Evolutionary conservation across 768 basidiomycete genomes (phyloP).

Genomic region (Leccinum imitatum): DNA sequence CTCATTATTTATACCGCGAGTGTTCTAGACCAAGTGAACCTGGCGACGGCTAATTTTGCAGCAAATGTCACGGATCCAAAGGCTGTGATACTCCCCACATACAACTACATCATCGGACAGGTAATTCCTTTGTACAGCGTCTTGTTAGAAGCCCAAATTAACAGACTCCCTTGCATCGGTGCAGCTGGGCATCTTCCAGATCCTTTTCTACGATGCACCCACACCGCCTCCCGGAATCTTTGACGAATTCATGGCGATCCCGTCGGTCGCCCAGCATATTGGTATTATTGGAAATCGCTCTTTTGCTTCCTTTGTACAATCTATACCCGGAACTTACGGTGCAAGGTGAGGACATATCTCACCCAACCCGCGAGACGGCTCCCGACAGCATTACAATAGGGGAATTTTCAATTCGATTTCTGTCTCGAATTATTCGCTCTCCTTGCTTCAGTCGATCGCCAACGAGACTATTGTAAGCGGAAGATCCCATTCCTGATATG

Average conservation of each 20-base stretch:
- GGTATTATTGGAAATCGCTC: conserved; percentile 9
- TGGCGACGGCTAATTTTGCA: conserved; percentile 24
- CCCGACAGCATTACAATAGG: not conserved
- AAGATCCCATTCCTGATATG: not conserved
- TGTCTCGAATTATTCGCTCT: conserved; percentile 3
- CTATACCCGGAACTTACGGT: not conserved
- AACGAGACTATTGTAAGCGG: conserved; percentile 18
- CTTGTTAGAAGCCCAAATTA: not conserved
- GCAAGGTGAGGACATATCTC: not conserved
- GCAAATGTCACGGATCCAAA: conserved; percentile 23
- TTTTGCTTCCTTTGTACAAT: conserved; percentile 17
- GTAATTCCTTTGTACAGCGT: not conserved
- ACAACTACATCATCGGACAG: conserved; percentile 27
- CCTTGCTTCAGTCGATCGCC: conserved; percentile 18
- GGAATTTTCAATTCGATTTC: conserved; percentile 11
- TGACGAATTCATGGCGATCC: conserved; percentile 28
- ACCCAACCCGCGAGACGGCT: not conserved
- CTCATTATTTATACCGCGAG: conserved; percentile 32
- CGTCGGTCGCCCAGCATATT: not conserved
- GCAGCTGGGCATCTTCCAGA: conserved; percentile 21
- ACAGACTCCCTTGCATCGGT: not conserved
- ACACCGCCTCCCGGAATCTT: conserved; percentile 18
- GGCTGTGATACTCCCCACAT: conserved; percentile 41
- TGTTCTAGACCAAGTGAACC: conserved; percentile 12
- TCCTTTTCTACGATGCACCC: conserved; percentile 58